These are phyloP conservation scores for Agrostemma githago DNA, from an alignment of 148 eudicot species.

Conservation along the genomic window DNA sequence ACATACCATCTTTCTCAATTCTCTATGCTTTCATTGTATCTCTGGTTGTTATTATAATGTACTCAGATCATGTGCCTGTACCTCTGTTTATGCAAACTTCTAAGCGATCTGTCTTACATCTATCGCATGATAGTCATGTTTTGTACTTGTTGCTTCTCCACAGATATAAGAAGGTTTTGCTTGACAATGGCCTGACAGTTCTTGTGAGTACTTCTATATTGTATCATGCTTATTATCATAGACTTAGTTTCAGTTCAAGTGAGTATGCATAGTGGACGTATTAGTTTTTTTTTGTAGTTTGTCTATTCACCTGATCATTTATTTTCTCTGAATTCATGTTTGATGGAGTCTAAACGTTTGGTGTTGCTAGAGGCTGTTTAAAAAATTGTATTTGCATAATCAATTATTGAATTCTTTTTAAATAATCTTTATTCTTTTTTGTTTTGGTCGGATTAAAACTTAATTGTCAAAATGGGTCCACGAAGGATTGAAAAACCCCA, in stretches of 20 bases:
- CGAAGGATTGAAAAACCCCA: too few species aligned
- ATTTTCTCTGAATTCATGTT: background rate
- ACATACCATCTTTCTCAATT: background rate
- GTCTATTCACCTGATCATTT: background rate
- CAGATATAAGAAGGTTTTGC: slow-evolving; percentile 83
- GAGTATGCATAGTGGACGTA: background rate
- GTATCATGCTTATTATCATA: background rate
- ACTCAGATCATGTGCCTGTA: background rate
- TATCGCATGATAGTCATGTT: background rate
- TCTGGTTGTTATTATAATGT: background rate
- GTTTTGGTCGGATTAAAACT: too few species aligned
- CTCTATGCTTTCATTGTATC: background rate
- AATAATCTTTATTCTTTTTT: too few species aligned
- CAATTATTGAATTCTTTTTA: too few species aligned
- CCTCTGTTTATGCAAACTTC: background rate
- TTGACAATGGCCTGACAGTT: slow-evolving; percentile 86
- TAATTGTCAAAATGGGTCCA: too few species aligned
- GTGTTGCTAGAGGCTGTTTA: background rate
- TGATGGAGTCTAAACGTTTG: background rate
- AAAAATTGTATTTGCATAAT: background rate
- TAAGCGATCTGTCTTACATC: background rate
- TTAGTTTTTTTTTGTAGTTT: slow-evolving; percentile 4
- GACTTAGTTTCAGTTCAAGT: background rate
- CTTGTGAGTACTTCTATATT: slow-evolving; percentile 29
- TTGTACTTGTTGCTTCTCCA: slow-evolving; percentile 4